Evolutionary conservation across 1,284 basidiomycete species (phyloP), one percentile per base, ranked within the genome.

Genomic region (Ustilago loliicola): DNA sequence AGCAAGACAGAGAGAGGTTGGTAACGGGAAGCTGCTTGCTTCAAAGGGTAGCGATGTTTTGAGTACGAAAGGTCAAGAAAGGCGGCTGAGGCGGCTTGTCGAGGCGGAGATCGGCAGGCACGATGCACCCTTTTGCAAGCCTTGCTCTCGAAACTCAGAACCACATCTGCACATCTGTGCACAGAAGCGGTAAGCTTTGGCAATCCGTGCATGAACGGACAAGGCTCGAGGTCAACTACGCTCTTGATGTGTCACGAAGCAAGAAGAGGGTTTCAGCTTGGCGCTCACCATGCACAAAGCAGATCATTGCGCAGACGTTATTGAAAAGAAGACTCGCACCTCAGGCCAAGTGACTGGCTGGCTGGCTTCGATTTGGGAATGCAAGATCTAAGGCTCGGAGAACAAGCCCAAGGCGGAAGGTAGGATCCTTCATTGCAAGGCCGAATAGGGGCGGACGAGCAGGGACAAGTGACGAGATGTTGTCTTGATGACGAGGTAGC

Each of bases 21-120:
- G 17, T 47, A n/a, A 9, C 45, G 45, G 23, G 45, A 47, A 42
- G 40, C 40, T 42, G 48, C 21, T 50, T 13, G n/a, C 34, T 38
- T 30, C 13, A 21, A 34, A 21, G 23, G 36, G 19, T 21, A 42
- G 40, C 55, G 17, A 57, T 57, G 55, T 57, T 57, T 57, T 57
- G 55, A 25, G 40, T 19, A 17, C 23, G 27, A n/a, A 4, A 47
- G 55, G 55, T n/a, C 7, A 17, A 8, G 27, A n/a, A 4, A 47
- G 55, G 55, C 34, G 34, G 55, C 30, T 54, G 27, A 36, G 50
- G 52, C 32, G 54, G 54, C 32, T 38, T 13, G 36, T 27, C 23
- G 29, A 29, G 40, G 40, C 40, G 27, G 19, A 57, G 55, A 57
- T 57, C 38, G 55, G 27, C 55, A 57, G 55, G 55, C 38, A 57